phyloP scores from a whole-genome alignment of 768 basidiomycete genomes.

The Cystofilobasidium ferigula region DNA sequence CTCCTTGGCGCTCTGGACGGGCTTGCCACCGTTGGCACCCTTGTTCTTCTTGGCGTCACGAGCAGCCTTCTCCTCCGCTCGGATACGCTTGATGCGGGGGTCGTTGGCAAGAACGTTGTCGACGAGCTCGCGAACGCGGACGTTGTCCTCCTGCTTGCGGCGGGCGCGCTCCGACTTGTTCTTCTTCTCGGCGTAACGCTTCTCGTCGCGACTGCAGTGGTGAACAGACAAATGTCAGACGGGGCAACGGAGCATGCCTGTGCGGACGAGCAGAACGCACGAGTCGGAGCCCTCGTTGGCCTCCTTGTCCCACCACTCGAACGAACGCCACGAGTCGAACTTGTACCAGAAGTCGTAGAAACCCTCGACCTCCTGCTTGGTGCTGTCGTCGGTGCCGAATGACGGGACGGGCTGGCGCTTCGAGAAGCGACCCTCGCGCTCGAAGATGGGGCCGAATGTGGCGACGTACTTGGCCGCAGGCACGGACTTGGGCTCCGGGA shows the following conservation, averaged over 20 bases:
- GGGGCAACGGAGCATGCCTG: background rate
- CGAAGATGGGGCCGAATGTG: conserved; percentile 68
- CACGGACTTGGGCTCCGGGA: conserved; percentile 44
- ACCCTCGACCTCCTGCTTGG: conserved; percentile 70
- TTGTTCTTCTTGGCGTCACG: conserved; percentile 79
- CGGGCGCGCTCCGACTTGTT: conserved; percentile 94
- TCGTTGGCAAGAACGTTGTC: conserved; percentile 71
- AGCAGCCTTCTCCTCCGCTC: conserved; percentile 88
- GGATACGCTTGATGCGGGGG: conserved; percentile 93
- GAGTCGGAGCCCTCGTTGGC: conserved; percentile 93
- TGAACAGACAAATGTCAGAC: background rate
- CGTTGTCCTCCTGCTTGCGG: conserved; percentile 93
- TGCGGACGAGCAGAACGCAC: conserved; percentile 43
- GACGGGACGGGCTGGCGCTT: conserved; percentile 66
- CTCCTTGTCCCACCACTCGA: conserved; percentile 97
- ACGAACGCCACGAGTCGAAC: conserved; percentile 96
- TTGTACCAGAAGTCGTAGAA: conserved; percentile 99
- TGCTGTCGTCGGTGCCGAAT: conserved; percentile 58
- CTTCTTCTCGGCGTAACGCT: conserved; percentile 98
- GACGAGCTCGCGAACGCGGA: conserved; percentile 72
- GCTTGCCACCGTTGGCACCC: conserved; percentile 31
- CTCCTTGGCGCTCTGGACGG: conserved; percentile 37
- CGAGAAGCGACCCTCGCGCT: conserved; percentile 86
- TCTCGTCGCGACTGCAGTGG: conserved; percentile 77
- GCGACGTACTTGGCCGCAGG: conserved; percentile 42